These are phyloP conservation scores for Allium sativum DNA, from an alignment of 106 monocot genomes.

Conservation along the genomic window DNA sequence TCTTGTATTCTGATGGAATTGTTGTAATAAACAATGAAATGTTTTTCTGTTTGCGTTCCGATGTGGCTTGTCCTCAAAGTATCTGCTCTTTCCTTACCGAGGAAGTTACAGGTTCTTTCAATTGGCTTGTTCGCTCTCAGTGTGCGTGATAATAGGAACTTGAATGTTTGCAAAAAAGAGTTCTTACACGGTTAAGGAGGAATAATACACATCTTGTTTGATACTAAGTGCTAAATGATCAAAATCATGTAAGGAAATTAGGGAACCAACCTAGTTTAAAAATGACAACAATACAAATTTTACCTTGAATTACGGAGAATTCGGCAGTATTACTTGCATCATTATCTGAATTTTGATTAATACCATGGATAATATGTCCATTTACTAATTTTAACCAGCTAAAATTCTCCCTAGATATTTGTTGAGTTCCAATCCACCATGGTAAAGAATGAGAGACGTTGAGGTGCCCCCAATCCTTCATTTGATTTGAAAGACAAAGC, in stretches of 20 bases:
- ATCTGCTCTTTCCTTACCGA: too few species aligned
- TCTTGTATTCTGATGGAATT: too few species aligned
- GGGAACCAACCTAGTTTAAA: not conserved
- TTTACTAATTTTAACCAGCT: not conserved
- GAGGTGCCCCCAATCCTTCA: conserved; percentile 6
- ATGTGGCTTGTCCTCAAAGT: too few species aligned
- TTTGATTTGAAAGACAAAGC: conserved; percentile 5
- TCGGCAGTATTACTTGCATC: not conserved
- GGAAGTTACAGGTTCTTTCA: too few species aligned
- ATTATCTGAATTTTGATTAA: not conserved
- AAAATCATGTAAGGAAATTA: not conserved
- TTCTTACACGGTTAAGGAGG: not conserved
- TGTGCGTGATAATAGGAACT: conserved; percentile 83
- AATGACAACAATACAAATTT: not conserved
- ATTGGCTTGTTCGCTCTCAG: conserved; percentile 56
- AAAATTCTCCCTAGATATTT: not conserved
- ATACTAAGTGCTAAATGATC: not conserved
- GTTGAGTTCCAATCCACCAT: conserved; percentile 6
- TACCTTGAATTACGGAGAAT: conserved; percentile 11
- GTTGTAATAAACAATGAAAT: too few species aligned
- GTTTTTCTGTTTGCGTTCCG: too few species aligned
- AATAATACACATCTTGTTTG: not conserved
- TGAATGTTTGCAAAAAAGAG: too few species aligned
- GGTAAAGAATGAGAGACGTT: not conserved
- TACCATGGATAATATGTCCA: not conserved